phyloP scores from a whole-genome alignment of 2,329 filamentous ascomycete species.

The Colletotrichum liriopes region DNA sequence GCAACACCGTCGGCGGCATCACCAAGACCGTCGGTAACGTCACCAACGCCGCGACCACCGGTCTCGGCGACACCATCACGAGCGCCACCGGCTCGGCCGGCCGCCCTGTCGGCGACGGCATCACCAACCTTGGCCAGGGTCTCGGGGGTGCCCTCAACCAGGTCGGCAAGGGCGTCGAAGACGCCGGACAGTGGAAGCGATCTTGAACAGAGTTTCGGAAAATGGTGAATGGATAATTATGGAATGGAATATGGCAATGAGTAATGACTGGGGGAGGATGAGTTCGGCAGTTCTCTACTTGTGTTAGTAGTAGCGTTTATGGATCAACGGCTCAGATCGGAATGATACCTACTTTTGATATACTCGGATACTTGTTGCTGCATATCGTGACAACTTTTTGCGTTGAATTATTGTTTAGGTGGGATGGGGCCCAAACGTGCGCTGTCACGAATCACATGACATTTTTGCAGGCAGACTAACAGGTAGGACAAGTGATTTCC shows the following conservation, averaged over 20 bases:
- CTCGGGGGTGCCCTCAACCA: conserved; percentile 65
- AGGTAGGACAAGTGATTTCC: background rate
- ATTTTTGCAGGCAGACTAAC: background rate
- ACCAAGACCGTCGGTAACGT: conserved; percentile 58
- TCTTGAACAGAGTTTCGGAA: background rate
- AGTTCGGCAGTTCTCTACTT: background rate
- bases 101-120: conserved; percentile 69
- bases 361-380: background rate
- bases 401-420: background rate
- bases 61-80: conserved; percentile 70
- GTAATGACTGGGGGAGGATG: background rate
- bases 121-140: conserved; percentile 68
- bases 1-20: conserved; percentile 59
- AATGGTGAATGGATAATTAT: background rate
- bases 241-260: background rate
- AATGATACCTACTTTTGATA: background rate
- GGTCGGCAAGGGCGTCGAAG: conserved; percentile 69
- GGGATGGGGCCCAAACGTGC: background rate
- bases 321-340: background rate
- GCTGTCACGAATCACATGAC: too few relatives aligned
- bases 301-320: conserved; percentile 29
- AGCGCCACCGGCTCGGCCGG: conserved; percentile 68
- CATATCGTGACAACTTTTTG: background rate
- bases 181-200: conserved; percentile 71
- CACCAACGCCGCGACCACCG: conserved; percentile 68